These are phyloP conservation scores for Aspergillus ibericus DNA, from an alignment of 2,329 filamentous ascomycete species.

Conservation along the genomic window DNA sequence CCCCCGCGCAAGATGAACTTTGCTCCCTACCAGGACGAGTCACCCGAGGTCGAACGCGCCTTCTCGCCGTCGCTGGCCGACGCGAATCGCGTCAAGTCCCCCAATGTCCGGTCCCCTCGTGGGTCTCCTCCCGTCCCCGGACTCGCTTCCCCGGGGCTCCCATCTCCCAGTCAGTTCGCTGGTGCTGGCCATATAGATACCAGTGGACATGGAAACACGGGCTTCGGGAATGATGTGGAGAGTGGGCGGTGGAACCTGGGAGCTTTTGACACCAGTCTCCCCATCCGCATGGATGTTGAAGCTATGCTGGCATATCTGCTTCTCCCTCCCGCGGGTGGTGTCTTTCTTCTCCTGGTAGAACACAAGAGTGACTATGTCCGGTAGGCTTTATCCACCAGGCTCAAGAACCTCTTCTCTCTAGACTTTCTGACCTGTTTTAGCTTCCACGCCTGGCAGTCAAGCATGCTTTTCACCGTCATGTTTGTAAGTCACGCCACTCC, in stretches of 20 bases:
- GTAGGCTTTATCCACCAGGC: constrained; percentile 47
- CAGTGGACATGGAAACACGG: constrained; percentile 41
- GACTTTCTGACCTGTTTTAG: constrained; percentile 44
- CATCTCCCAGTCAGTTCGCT: constrained; percentile 42
- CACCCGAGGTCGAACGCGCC: constrained; percentile 78
- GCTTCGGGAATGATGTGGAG: constrained; percentile 43
- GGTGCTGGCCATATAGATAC: constrained; percentile 27
- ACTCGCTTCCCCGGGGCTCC: constrained; percentile 44
- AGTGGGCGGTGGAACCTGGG: constrained; percentile 67
- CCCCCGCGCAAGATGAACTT: constrained; percentile 70
- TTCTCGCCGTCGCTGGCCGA: constrained; percentile 67
- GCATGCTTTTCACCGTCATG: constrained; percentile 72
- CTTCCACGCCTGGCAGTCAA: constrained; percentile 96
- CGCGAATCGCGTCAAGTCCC: constrained; percentile 52
- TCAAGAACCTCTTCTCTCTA: neutral
- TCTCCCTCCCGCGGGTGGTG: constrained; percentile 80
- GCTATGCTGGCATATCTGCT: constrained; percentile 85
- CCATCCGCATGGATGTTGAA: constrained; percentile 83
- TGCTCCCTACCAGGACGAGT: constrained; percentile 91
- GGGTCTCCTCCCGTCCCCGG: constrained; percentile 45
- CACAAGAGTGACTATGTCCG: constrained; percentile 96
- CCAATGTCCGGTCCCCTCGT: constrained; percentile 55
- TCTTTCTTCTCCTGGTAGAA: constrained; percentile 81
- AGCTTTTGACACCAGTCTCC: constrained; percentile 84
- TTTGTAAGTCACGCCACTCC: constrained; percentile 47